Conservation (phyloP, 805 yeast species). For the Saturnispora zaruensis region DNA sequence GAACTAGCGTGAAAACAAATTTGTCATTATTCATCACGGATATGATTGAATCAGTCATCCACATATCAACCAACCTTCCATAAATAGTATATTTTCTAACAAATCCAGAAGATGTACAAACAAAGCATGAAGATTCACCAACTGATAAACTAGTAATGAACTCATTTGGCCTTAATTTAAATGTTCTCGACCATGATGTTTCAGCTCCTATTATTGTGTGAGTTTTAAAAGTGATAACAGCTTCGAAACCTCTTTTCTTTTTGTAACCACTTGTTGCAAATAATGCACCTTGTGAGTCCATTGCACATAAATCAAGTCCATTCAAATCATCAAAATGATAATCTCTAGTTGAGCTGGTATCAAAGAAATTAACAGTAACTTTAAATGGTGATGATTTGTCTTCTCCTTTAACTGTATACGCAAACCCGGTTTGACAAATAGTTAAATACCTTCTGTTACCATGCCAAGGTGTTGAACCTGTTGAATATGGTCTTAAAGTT, state of each 20-base stretch:
- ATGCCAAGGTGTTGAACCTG: constrained; percentile 83
- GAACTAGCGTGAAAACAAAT: constrained; percentile 43
- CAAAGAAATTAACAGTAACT: constrained; percentile 83
- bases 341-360: constrained; percentile 63
- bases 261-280: constrained; percentile 40
- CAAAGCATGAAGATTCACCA: constrained; percentile 50
- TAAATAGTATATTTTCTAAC: constrained; percentile 59
- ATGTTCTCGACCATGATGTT: constrained; percentile 53
- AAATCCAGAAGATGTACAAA: constrained; percentile 72
- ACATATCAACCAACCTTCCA: constrained; percentile 66
- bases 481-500: constrained; percentile 55
- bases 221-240: constrained; percentile 50
- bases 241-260: constrained; percentile 22
- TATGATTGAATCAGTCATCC: constrained; percentile 64
- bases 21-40: constrained; percentile 57
- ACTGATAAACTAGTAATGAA: constrained; percentile 60
- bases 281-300: constrained; percentile 58
- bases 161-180: constrained; percentile 38
- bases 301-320: constrained; percentile 65
- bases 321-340: constrained; percentile 76
- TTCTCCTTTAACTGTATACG: constrained; percentile 63
- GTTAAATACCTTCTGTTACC: constrained; percentile 62
- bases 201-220: constrained; percentile 69
- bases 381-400: constrained; percentile 39
- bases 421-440: constrained; percentile 74